Percentiles rank a stretch among this genome's conserved stretches.
Evolutionary conservation across 768 basidiomycete species (phyloP).

Genomic region (Tricholoma furcatifolium): DNA sequence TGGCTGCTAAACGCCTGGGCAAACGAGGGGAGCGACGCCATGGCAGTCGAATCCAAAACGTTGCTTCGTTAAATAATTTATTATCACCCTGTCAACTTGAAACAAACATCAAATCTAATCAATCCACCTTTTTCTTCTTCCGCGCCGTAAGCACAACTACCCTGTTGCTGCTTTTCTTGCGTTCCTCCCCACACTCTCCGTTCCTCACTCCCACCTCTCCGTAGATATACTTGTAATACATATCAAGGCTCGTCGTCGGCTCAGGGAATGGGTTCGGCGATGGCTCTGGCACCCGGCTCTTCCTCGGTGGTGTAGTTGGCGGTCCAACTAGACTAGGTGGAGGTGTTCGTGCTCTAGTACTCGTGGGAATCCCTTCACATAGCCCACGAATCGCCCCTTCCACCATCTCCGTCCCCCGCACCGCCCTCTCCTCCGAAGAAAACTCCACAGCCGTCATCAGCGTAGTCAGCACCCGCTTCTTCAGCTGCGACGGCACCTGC

Average conservation of each 20-base stretch:
- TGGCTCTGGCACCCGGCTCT: slow-evolving; percentile 36
- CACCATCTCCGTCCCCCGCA: slow-evolving; percentile 70
- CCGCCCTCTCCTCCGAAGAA: slow-evolving; percentile 59
- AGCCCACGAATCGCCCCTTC: slow-evolving; percentile 67
- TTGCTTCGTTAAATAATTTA: not conserved
- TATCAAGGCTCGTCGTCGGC: slow-evolving; percentile 58
- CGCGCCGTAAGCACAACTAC: slow-evolving; percentile 64
- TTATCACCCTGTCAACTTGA: slow-evolving; percentile 13
- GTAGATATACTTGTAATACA: slow-evolving; percentile 60
- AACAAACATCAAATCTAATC: slow-evolving; percentile 16
- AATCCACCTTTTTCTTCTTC: slow-evolving; percentile 47
- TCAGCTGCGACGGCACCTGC: slow-evolving; percentile 63
- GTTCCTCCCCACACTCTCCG: slow-evolving; percentile 10
- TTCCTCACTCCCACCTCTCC: slow-evolving; percentile 57
- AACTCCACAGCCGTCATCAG: slow-evolving; percentile 80
- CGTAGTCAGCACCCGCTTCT: slow-evolving; percentile 67
- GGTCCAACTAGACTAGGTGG: slow-evolving; percentile 32
- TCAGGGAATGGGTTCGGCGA: slow-evolving; percentile 72
- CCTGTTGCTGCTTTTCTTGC: slow-evolving; percentile 11
- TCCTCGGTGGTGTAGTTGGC: slow-evolving; percentile 52
- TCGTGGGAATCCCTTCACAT: slow-evolving; percentile 59
- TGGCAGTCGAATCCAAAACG: not conserved
- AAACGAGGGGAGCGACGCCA: slow-evolving; percentile 69
- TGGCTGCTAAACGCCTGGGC: slow-evolving; percentile 69
- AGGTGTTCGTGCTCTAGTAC: slow-evolving; percentile 1